Conservation (phyloP, 192 early-diverging fungal species). For the Chytriomyces sp. region DNA sequence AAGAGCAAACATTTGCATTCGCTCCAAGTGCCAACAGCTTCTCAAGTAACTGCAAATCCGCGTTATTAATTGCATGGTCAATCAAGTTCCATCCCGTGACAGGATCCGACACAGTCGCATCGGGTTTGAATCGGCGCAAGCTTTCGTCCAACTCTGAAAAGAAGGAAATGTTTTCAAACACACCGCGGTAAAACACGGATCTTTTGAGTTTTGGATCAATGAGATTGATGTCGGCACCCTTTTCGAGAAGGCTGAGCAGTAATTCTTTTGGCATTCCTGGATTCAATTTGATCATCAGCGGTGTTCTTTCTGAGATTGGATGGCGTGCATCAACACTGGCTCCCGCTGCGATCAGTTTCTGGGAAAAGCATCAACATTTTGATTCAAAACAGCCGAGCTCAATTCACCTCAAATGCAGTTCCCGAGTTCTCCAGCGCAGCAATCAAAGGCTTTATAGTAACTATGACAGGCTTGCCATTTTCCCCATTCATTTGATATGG, state of each 20-base stretch:
- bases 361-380: no score
- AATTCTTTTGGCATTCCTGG: not conserved
- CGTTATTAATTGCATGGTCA: slow-evolving; percentile 48
- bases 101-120: slow-evolving; percentile 46
- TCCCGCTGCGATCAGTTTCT: slow-evolving; percentile 26
- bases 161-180: slow-evolving; percentile 11
- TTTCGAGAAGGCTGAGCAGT: slow-evolving; percentile 7
- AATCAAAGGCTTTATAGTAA: not conserved
- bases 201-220: slow-evolving; percentile 31
- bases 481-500: slow-evolving; percentile 1
- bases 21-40: slow-evolving; percentile 37
- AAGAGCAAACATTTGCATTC: slow-evolving; percentile 39
- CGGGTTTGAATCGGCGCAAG: slow-evolving; percentile 24
- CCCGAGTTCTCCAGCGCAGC: not conserved
- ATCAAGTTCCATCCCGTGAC: slow-evolving; percentile 46
- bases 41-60: slow-evolving; percentile 38
- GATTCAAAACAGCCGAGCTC: no score
- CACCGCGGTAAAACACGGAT: slow-evolving; percentile 33
- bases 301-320: slow-evolving; percentile 10
- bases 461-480: slow-evolving; percentile 8
- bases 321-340: slow-evolving; percentile 32
- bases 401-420: not conserved
- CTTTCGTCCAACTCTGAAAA: not conserved
- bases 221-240: slow-evolving; percentile 39
- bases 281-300: slow-evolving; percentile 28